Percentiles rank a stretch among this genome's conserved stretches.
Conservation (phyloP, 768 basidiomycete genomes). For the Clitopilus hobsonii region DNA sequence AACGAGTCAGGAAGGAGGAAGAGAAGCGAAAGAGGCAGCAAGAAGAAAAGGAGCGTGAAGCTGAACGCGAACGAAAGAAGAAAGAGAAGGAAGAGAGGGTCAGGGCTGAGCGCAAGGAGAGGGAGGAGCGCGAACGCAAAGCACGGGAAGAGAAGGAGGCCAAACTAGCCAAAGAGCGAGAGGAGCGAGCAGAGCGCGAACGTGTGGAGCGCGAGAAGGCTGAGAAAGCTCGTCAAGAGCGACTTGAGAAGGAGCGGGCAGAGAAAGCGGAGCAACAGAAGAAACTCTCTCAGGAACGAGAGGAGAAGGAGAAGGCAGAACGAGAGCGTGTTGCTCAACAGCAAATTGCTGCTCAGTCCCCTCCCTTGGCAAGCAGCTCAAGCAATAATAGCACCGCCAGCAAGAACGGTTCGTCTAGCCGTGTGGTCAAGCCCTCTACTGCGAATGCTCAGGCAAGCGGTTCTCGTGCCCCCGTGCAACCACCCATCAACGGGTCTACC, state of each 20-base stretch:
- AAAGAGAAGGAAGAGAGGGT: constrained; percentile 72
- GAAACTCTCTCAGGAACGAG: constrained; percentile 22
- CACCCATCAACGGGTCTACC: constrained; percentile 39
- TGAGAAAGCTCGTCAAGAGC: constrained; percentile 25
- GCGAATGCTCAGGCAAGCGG: constrained; percentile 16
- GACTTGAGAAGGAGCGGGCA: constrained; percentile 31
- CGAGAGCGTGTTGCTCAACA: constrained; percentile 32
- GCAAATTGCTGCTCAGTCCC: constrained; percentile 43
- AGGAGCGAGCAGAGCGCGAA: constrained; percentile 47
- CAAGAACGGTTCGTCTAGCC: constrained; percentile 41
- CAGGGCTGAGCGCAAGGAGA: constrained; percentile 69
- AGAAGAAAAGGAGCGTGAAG: constrained; percentile 79
- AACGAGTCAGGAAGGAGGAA: constrained; percentile 78
- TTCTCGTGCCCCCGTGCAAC: constrained; percentile 27
- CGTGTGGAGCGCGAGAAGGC: constrained; percentile 37
- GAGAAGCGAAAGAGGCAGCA: constrained; percentile 70
- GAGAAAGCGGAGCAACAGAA: constrained; percentile 32
- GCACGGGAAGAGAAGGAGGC: constrained; percentile 68
- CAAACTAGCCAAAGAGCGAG: constrained; percentile 58
- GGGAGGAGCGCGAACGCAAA: constrained; percentile 58
- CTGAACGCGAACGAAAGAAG: constrained; percentile 68
- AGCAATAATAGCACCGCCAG: constrained; percentile 11
- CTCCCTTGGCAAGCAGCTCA: constrained; percentile 8
- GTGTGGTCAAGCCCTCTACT: constrained; percentile 42
- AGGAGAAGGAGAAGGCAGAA: constrained; percentile 24